phyloP scores from a whole-genome alignment of 2,329 filamentous ascomycete species.

The Colletotrichum kahawae region DNA sequence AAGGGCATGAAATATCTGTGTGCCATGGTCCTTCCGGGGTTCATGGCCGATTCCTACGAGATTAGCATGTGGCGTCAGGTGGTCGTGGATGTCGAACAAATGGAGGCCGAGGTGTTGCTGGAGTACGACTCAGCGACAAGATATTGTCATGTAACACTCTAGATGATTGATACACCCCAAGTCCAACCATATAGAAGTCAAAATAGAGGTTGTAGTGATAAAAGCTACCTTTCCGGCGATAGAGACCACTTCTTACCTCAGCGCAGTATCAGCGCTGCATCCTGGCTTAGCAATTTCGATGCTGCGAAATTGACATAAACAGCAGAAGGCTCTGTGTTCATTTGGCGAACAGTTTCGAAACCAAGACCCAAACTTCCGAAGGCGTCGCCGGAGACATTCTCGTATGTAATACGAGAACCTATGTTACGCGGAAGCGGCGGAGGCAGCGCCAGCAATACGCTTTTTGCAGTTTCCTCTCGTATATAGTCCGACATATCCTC shows the following conservation, averaged over 20 bases:
- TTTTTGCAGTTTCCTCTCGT: not conserved
- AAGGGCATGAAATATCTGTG: conserved; percentile 36
- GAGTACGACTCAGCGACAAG: conserved; percentile 49
- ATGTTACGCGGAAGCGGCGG: not conserved
- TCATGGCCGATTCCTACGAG: conserved; percentile 41
- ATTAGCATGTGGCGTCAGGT: conserved; percentile 43
- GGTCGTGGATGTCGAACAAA: conserved; percentile 35
- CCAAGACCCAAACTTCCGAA: not conserved
- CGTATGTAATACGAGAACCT: not conserved
- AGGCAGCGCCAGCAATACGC: not conserved
- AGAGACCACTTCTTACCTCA: not conserved
- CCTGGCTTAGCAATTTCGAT: not conserved
- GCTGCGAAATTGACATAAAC: not conserved
- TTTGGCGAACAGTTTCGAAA: not conserved
- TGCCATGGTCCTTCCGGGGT: conserved; percentile 37
- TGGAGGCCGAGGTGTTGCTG: conserved; percentile 45
- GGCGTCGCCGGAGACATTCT: not conserved
- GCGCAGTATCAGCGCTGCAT: not conserved
- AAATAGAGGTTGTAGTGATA: not conserved
- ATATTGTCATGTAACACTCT: conserved; percentile 39
- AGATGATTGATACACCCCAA: not conserved
- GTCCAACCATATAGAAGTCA: not conserved
- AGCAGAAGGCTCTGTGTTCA: not conserved
- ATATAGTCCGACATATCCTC: not conserved
- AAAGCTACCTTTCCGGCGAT: fast-evolving